Evolutionary conservation across 345 rosid species (phyloP), one percentile per base, ranked within the genome.

Genomic region (Gossypium stocksii): DNA sequence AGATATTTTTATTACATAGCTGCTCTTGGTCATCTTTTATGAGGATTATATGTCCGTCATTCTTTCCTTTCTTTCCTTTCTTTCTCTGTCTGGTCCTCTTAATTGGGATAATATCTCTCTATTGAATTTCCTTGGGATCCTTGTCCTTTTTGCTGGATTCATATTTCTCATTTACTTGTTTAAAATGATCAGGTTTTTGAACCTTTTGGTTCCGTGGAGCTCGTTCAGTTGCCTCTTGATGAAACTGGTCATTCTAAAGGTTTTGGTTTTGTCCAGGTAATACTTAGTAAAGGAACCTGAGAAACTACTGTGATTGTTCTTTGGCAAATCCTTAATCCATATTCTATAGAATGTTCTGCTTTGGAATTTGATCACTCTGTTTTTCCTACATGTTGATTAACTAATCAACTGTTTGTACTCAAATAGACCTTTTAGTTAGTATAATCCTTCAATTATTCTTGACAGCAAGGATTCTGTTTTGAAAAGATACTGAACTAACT

Each of bases 221-320:
- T 95, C 81, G 99, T 95, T 78, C 99, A 95, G 63, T 83, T 95
- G 81, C 98, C 99, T 10, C 85, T 86, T 73, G 98, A 95, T 76
- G 98, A 91, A 84, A 79, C 86, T 76, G 97, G 98, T 19, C 91
- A 73, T 53, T 95, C 94, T 86, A 93, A 95, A 85, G 99, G 99
- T 74, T 93, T 89, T 85, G 99, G 97, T 66, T 95, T 93, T 83
- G 91, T 95, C 77, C 99, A 91, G 98, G 99, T 83, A 48, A n/a
- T 59, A 9, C 34, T 34, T 70, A 45, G 54, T 59, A 34, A 73
- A 70, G 41, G 20, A 41, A 61, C 49, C 75, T 51, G 41, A 46
- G 72, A 70, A 51, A 23, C 65, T 1, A 23, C 16, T 49, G 20
- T 23, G 71, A n/a, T 15, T 62, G 25, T 70, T 52, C 48, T 54